A percentile compares a stretch with the other conserved stretches of the same genome.
Evolutionary conservation across 768 basidiomycete genomes (phyloP).

Genomic region (Daedaleopsis nitida): DNA sequence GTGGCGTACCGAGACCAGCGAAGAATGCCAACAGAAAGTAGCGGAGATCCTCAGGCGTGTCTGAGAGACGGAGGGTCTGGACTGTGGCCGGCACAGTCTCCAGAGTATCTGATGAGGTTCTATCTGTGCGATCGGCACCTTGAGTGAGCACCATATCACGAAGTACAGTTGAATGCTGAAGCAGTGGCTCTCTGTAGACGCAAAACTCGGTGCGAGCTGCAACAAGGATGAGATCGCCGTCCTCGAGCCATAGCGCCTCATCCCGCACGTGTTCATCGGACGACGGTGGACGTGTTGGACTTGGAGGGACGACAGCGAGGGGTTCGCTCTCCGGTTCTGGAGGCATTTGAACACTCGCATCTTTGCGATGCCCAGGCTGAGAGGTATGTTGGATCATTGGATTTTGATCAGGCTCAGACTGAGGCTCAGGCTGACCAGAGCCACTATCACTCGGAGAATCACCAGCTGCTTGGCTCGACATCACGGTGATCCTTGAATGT

Average conservation of each 20-base stretch:
- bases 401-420: neutral
- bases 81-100: too few relatives aligned
- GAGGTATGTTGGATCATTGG: neutral
- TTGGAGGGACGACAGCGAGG: neutral
- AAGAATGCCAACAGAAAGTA: neutral
- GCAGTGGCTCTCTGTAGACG: conserved; percentile 26
- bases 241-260: conserved; percentile 31
- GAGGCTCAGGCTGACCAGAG: too few relatives aligned
- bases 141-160: conserved; percentile 25
- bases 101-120: neutral
- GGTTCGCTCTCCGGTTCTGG: neutral
- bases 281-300: neutral
- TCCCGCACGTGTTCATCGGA: neutral
- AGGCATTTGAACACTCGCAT: neutral
- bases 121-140: conserved; percentile 1
- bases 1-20: neutral
- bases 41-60: conserved; percentile 9
- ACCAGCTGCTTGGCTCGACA: too few relatives aligned
- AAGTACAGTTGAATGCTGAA: conserved; percentile 27
- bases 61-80: neutral
- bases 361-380: neutral
- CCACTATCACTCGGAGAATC: too few relatives aligned
- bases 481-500: too few relatives aligned
- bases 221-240: conserved; percentile 30
- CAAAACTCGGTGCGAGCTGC: conserved; percentile 27